These are phyloP conservation scores for Ceratobasidium sp. DNA, from an alignment of 1,284 basidiomycete species.

Conservation along the genomic window DNA sequence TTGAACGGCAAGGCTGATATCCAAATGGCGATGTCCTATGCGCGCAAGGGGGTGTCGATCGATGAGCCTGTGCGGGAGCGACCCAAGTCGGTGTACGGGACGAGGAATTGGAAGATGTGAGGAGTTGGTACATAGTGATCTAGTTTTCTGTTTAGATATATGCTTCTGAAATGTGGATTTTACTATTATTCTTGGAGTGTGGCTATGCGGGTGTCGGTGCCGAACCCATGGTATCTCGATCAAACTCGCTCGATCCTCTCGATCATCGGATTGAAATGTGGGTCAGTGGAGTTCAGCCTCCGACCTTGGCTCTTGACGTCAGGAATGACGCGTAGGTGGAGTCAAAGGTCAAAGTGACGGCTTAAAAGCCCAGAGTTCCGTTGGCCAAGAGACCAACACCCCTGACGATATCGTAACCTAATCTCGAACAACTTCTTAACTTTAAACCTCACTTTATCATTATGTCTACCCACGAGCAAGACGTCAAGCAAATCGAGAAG, in stretches of 20 bases:
- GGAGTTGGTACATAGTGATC: background rate
- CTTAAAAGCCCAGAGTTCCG: no score
- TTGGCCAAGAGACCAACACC: background rate
- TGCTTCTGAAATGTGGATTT: conserved; percentile 23
- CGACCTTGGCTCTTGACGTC: conserved; percentile 14
- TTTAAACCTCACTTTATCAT: background rate
- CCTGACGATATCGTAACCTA: background rate
- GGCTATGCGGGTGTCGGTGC: conserved; percentile 9
- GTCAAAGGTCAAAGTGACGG: background rate
- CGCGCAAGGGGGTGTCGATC: conserved; percentile 35
- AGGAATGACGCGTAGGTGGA: conserved; percentile 6
- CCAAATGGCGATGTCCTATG: conserved; percentile 26
- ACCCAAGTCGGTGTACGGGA: conserved; percentile 74
- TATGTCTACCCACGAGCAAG: conserved; percentile 42
- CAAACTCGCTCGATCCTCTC: conserved; percentile 24
- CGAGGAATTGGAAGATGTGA: conserved; percentile 58
- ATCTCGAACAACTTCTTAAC: conserved; percentile 2
- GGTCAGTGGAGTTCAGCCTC: background rate
- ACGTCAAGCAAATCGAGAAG: conserved; percentile 41
- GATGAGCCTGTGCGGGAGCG: conserved; percentile 53
- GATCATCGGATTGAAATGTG: conserved; percentile 21
- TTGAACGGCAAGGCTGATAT: conserved; percentile 26
- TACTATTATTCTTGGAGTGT: background rate
- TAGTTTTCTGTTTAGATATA: background rate
- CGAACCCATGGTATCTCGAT: conserved; percentile 1